A percentile compares a stretch with the other conserved stretches of the same genome.
Conservation (phyloP, 768 basidiomycete genomes). For the Xerocomellus intermedius region DNA sequence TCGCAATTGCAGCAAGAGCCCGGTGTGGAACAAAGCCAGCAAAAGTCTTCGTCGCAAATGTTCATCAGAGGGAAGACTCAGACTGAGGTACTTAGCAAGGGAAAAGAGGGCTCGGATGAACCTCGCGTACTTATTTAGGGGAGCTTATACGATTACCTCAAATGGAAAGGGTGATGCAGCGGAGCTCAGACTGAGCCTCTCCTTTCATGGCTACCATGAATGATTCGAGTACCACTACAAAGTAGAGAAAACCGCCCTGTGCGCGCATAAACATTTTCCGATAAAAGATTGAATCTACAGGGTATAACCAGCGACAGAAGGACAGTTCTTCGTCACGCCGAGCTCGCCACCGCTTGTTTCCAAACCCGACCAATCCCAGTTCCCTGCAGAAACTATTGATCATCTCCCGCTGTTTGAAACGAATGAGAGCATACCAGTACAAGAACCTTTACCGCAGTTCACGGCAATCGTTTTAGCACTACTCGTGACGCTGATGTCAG, state of each 20-base stretch:
- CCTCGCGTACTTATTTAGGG: not conserved
- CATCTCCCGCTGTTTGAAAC: not conserved
- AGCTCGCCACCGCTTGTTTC: slow-evolving; percentile 42
- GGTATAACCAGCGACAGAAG: slow-evolving; percentile 33
- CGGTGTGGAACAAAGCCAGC: slow-evolving; percentile 4
- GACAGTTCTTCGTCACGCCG: slow-evolving; percentile 35
- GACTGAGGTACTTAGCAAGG: not conserved
- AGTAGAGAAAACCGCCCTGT: not conserved
- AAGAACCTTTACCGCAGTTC: slow-evolving; percentile 54
- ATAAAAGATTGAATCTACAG: slow-evolving; percentile 16
- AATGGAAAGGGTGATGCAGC: slow-evolving; percentile 5
- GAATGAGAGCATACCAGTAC: slow-evolving; percentile 39
- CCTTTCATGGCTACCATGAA: too few species aligned
- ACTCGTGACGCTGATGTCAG: slow-evolving; percentile 41
- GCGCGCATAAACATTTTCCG: not conserved
- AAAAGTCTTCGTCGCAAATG: not conserved
- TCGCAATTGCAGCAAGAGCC: slow-evolving; percentile 6
- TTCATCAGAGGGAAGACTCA: slow-evolving; percentile 4
- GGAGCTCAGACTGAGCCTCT: not conserved
- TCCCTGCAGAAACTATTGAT: slow-evolving; percentile 29
- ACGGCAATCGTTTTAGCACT: slow-evolving; percentile 48
- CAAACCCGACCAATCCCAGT: slow-evolving; percentile 52
- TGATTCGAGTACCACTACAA: not conserved
- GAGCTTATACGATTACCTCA: not conserved
- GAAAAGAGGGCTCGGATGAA: not conserved